These are phyloP conservation scores for Suillus occidentalis DNA, from an alignment of 768 basidiomycete species.

Conservation along the genomic window DNA sequence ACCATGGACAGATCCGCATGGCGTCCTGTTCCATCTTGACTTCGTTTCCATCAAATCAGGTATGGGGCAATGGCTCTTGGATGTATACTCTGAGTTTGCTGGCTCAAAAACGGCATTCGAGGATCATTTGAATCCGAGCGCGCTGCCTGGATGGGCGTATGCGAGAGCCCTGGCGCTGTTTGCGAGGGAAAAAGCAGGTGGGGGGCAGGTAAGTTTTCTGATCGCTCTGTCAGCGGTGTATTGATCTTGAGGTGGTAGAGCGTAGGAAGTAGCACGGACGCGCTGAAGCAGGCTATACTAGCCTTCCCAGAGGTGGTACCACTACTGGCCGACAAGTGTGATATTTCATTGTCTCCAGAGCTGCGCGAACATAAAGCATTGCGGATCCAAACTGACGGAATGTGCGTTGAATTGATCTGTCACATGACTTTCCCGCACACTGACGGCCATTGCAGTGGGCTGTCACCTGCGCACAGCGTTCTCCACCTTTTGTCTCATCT, in stretches of 20 bases:
- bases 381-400: constrained; percentile 65
- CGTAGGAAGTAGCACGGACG: constrained; percentile 51
- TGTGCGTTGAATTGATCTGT: constrained; percentile 40
- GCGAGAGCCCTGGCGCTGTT: constrained; percentile 68
- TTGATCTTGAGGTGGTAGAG: not conserved
- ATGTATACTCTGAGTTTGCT: constrained; percentile 44
- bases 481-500: constrained; percentile 86
- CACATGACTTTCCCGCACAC: not conserved
- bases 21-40: constrained; percentile 79
- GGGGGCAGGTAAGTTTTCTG: constrained; percentile 34
- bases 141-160: constrained; percentile 80
- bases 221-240: not conserved
- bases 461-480: constrained; percentile 41
- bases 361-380: constrained; percentile 65
- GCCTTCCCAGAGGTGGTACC: constrained; percentile 82
- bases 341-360: constrained; percentile 57
- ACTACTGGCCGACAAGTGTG: constrained; percentile 83
- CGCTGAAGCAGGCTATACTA: constrained; percentile 70
- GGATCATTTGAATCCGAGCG: constrained; percentile 46
- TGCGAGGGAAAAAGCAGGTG: constrained; percentile 45
- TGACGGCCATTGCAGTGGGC: constrained; percentile 31
- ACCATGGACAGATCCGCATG: constrained; percentile 88
- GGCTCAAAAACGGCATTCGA: constrained; percentile 7
- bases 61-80: constrained; percentile 79
- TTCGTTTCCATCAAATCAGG: constrained; percentile 80